These are phyloP conservation scores for Sarocladiaceae sp. DNA, from an alignment of 2,329 filamentous ascomycete genomes.

Conservation along the genomic window DNA sequence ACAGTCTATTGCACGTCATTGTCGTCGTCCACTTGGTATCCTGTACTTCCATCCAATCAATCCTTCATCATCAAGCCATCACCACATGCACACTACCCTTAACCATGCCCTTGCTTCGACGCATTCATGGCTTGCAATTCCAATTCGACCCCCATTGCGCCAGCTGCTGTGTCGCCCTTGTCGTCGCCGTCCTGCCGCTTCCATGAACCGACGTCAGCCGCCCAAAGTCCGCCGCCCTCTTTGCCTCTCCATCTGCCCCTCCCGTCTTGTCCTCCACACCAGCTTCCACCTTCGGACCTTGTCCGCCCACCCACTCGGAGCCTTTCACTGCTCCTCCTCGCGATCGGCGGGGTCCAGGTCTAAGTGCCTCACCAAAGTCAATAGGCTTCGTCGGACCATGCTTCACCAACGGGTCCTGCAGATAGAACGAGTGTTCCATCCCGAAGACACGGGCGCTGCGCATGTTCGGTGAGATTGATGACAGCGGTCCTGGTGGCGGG, in stretches of 20 bases:
- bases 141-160: slow-evolving; percentile 3
- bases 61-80: no score
- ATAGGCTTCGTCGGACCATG: not conserved
- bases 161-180: not conserved
- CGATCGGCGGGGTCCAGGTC: not conserved
- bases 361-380: not conserved
- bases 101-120: not conserved
- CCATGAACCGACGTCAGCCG: slow-evolving; percentile 1
- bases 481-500: slow-evolving; percentile 20
- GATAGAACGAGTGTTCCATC: slow-evolving; percentile 17
- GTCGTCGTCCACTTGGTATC: no score
- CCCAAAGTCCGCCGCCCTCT: not conserved
- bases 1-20: no score
- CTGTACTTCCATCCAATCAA: no score
- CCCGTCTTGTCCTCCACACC: not conserved
- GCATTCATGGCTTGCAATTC: slow-evolving; percentile 1
- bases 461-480: slow-evolving; percentile 25
- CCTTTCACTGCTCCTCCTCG: not conserved
- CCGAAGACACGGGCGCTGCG: slow-evolving; percentile 16
- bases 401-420: slow-evolving; percentile 17
- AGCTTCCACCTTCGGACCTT: not conserved
- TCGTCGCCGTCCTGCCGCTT: not conserved
- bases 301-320: not conserved
- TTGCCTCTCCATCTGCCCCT: not conserved
- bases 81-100: no score